A percentile compares a stretch with the other conserved stretches of the same genome.
These are phyloP conservation scores for Phytophthora ramorum DNA, from an alignment of 352 stramenopile species.

Conservation along the genomic window DNA sequence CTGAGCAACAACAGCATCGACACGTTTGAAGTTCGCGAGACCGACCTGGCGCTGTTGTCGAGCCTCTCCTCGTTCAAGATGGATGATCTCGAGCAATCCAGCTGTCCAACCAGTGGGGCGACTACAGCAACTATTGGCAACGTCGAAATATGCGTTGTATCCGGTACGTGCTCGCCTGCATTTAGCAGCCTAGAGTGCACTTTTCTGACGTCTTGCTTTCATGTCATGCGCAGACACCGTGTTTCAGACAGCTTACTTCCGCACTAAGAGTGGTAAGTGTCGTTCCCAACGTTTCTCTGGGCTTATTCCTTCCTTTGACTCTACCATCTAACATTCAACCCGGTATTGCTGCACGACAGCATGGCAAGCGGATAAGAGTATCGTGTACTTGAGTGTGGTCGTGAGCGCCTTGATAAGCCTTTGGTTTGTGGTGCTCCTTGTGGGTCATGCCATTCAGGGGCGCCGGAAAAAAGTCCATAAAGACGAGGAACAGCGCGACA, in stretches of 20 bases:
- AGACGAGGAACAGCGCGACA: conserved; percentile 25
- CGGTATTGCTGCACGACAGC: conserved; percentile 7
- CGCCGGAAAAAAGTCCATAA: conserved; percentile 6
- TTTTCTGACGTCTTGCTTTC: background rate
- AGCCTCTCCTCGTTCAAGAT: conserved; percentile 34
- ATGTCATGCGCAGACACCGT: conserved; percentile 18
- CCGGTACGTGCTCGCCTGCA: conserved; percentile 21
- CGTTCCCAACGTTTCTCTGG: background rate
- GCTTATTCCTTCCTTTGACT: background rate
- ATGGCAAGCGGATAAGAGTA: conserved; percentile 18
- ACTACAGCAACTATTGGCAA: conserved; percentile 32
- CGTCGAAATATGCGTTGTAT: conserved; percentile 39
- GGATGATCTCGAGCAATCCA: conserved; percentile 30
- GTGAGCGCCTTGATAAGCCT: conserved; percentile 44
- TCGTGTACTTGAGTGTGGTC: conserved; percentile 36
- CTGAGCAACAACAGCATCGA: conserved; percentile 46
- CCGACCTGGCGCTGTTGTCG: conserved; percentile 30
- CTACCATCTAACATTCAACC: background rate
- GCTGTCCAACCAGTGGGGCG: conserved; percentile 34
- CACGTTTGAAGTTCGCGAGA: conserved; percentile 35
- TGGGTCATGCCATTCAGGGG: conserved; percentile 30
- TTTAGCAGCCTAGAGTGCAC: background rate
- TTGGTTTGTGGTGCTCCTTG: conserved; percentile 41
- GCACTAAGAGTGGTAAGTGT: conserved; percentile 28
- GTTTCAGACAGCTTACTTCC: conserved; percentile 24